These are phyloP conservation scores for Suillus lakei DNA, from an alignment of 768 basidiomycete genomes.

Conservation along the genomic window DNA sequence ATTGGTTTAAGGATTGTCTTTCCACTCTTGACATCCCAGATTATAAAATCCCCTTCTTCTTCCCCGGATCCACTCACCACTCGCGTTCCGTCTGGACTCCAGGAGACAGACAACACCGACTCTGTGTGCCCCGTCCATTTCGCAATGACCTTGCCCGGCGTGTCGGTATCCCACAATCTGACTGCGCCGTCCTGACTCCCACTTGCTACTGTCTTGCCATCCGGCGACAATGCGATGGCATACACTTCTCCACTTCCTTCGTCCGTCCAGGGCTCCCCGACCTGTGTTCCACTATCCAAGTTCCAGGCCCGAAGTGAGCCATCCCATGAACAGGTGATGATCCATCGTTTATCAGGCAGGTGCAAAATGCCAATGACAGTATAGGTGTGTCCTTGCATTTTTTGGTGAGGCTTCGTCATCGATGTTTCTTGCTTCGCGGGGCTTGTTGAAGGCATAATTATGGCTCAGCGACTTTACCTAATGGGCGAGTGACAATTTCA, in stretches of 20 bases:
- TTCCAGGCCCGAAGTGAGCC: not conserved
- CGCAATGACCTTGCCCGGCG: no score
- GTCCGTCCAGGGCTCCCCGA: not conserved
- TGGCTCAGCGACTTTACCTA: not conserved
- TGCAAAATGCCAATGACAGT: not conserved
- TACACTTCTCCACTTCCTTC: not conserved
- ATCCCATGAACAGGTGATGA: not conserved
- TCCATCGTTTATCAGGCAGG: not conserved
- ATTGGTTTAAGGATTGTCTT: no score
- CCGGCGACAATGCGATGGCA: not conserved
- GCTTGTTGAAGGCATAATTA: not conserved
- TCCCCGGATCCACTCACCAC: no score
- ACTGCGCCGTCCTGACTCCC: no score
- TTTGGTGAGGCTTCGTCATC: not conserved
- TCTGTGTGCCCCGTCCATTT: no score
- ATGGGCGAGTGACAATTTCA: not conserved
- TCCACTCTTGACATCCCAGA: no score
- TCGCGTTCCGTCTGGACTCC: no score
- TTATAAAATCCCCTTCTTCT: no score
- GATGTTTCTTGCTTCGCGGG: not conserved
- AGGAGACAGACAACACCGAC: no score
- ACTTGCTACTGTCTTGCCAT: not conserved
- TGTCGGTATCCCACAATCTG: no score
- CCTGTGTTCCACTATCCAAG: not conserved
- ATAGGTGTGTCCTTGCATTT: not conserved